phyloP scores from a whole-genome alignment of 164 flowering plant genomes.

The Protea cynaroides region DNA sequence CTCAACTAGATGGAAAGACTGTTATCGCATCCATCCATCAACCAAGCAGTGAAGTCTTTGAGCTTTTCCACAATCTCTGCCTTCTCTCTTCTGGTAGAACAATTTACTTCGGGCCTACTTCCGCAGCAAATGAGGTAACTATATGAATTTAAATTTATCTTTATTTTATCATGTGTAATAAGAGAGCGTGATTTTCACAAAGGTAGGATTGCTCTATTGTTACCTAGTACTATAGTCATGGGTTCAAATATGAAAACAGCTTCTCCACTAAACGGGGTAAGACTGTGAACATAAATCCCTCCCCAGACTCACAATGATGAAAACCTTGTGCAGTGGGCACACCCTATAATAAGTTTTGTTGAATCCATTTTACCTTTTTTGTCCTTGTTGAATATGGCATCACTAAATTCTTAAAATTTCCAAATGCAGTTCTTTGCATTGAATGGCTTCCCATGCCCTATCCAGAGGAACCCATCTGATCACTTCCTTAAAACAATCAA shows the following conservation, averaged over 20 bases:
- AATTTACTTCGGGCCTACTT: slow-evolving; percentile 54
- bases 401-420: background rate
- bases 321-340: no score
- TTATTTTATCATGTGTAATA: no score
- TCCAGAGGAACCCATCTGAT: slow-evolving; percentile 68
- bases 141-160: background rate
- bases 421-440: slow-evolving; percentile 46
- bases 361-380: no score
- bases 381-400: no score
- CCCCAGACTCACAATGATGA: no score
- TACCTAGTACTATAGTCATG: no score
- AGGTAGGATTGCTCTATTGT: no score
- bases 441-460: slow-evolving; percentile 74
- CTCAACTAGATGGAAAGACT: slow-evolving; percentile 34
- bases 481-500: slow-evolving; percentile 71
- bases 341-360: no score
- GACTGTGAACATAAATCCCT: no score
- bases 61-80: slow-evolving; percentile 48
- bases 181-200: no score
- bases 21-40: slow-evolving; percentile 68
- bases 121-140: slow-evolving; percentile 34
- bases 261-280: no score
- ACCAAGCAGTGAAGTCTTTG: slow-evolving; percentile 63
- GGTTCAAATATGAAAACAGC: no score
- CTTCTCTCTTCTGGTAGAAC: slow-evolving; percentile 58